Evolutionary conservation across 768 basidiomycete genomes (phyloP).

Genomic region (Psilocybe cubensis): DNA sequence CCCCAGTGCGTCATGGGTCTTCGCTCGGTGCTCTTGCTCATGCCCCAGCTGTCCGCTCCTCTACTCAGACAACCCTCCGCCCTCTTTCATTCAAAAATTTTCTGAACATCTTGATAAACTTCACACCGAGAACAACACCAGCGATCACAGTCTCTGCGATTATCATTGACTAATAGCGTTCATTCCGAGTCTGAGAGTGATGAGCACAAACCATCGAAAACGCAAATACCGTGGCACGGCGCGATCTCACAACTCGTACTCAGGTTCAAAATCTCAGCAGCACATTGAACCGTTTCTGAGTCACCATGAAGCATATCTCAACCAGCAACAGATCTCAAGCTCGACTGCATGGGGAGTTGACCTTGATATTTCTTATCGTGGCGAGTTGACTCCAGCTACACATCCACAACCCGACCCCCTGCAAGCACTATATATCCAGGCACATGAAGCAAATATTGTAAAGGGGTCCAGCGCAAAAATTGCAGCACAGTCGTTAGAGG

Average conservation of each 20-base stretch:
- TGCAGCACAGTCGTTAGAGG: slow-evolving; percentile 42
- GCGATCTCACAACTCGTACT: slow-evolving; percentile 2
- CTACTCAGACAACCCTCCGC: too few relatives aligned
- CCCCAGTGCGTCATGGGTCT: too few relatives aligned
- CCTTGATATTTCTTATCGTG: neutral
- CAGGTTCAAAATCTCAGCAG: neutral
- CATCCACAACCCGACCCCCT: slow-evolving; percentile 11
- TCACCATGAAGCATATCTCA: slow-evolving; percentile 16
- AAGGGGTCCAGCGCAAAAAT: slow-evolving; percentile 49
- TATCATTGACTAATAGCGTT: too few relatives aligned
- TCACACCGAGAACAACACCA: too few relatives aligned
- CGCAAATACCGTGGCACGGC: slow-evolving; percentile 12
- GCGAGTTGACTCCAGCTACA: neutral
- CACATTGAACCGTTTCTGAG: slow-evolving; percentile 11
- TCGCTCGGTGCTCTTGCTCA: too few relatives aligned
- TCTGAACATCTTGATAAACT: too few relatives aligned
- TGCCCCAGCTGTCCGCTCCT: too few relatives aligned
- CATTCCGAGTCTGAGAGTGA: too few relatives aligned
- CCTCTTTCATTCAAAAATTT: too few relatives aligned
- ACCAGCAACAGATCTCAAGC: neutral
- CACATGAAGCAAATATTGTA: slow-evolving; percentile 77
- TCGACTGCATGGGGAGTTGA: neutral
- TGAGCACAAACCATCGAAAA: slow-evolving; percentile 17
- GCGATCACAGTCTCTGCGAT: too few relatives aligned
- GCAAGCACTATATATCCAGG: slow-evolving; percentile 55